phyloP scores from a whole-genome alignment of 805 yeast species.

The Metschnikowia lochheadii region DNA sequence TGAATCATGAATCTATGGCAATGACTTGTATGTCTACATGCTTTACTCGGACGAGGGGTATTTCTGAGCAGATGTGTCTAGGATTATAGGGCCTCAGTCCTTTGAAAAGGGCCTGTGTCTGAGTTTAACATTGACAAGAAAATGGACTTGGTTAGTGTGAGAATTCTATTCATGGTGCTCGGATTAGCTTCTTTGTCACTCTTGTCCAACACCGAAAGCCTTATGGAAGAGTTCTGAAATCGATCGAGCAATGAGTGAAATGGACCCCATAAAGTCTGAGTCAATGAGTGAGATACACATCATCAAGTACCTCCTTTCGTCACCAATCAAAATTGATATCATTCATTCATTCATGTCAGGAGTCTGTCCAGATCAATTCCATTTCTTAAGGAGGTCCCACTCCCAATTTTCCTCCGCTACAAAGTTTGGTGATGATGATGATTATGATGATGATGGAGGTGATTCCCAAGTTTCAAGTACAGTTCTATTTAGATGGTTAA shows the following conservation, averaged over 20 bases:
- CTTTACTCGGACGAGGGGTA: slow-evolving; percentile 46
- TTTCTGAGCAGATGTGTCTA: slow-evolving; percentile 27
- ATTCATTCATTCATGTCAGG: slow-evolving; percentile 47
- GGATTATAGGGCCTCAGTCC: slow-evolving; percentile 32
- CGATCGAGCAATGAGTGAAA: slow-evolving; percentile 21
- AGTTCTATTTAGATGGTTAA: slow-evolving; percentile 55
- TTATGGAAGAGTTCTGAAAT: slow-evolving; percentile 26
- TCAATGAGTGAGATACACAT: slow-evolving; percentile 22
- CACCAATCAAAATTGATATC: slow-evolving; percentile 44
- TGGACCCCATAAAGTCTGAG: slow-evolving; percentile 20
- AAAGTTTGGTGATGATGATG: slow-evolving; percentile 40
- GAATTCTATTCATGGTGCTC: slow-evolving; percentile 38
- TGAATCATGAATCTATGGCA: too few relatives aligned
- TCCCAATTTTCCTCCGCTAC: slow-evolving; percentile 33
- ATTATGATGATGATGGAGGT: slow-evolving; percentile 40
- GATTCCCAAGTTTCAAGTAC: slow-evolving; percentile 28
- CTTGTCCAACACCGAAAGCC: slow-evolving; percentile 25
- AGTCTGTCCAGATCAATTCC: slow-evolving; percentile 52
- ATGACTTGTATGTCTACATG: slow-evolving; percentile 39
- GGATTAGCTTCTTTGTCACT: slow-evolving; percentile 42
- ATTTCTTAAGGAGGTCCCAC: slow-evolving; percentile 36
- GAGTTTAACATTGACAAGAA: slow-evolving; percentile 24
- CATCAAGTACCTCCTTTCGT: slow-evolving; percentile 35
- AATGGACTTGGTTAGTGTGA: slow-evolving; percentile 38
- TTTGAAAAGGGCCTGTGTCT: slow-evolving; percentile 18